Conservation (phyloP, 225 moss, liverwort and hornwort species). For the Pseudisothecium myosuroides region DNA sequence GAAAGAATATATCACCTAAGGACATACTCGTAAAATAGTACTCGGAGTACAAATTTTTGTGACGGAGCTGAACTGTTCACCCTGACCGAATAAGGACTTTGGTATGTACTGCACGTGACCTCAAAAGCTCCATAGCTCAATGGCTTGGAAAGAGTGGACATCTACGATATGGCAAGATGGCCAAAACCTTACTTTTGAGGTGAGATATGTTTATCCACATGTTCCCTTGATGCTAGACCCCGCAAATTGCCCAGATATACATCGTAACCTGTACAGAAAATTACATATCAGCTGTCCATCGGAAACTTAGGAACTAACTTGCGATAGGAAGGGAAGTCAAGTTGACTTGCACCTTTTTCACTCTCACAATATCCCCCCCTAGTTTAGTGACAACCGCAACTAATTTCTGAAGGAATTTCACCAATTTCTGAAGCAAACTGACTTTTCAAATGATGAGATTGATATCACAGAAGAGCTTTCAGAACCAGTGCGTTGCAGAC, state of each 20-base stretch:
- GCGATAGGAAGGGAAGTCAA: background rate
- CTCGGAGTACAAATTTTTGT: background rate
- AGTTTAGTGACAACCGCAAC: background rate
- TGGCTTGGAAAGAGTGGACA: background rate
- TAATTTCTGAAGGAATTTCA: background rate
- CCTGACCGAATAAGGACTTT: background rate
- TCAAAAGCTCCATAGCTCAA: background rate
- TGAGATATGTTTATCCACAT: conserved; percentile 69
- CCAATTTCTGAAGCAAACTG: background rate
- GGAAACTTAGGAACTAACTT: background rate
- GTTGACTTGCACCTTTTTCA: background rate
- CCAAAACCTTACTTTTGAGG: conserved; percentile 42
- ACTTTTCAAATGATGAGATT: background rate
- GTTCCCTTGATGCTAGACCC: conserved; percentile 85
- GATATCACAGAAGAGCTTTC: background rate
- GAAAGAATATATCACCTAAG: background rate
- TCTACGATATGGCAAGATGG: background rate
- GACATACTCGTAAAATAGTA: background rate
- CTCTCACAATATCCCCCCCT: background rate
- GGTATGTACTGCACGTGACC: background rate
- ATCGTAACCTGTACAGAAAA: conserved; percentile 61
- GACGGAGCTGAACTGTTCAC: background rate
- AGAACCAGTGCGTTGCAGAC: background rate
- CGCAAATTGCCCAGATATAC: conserved; percentile 92
- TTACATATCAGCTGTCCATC: background rate